Conservation (phyloP, 208 protist species). For the Wallacemonas collosoma region DNA sequence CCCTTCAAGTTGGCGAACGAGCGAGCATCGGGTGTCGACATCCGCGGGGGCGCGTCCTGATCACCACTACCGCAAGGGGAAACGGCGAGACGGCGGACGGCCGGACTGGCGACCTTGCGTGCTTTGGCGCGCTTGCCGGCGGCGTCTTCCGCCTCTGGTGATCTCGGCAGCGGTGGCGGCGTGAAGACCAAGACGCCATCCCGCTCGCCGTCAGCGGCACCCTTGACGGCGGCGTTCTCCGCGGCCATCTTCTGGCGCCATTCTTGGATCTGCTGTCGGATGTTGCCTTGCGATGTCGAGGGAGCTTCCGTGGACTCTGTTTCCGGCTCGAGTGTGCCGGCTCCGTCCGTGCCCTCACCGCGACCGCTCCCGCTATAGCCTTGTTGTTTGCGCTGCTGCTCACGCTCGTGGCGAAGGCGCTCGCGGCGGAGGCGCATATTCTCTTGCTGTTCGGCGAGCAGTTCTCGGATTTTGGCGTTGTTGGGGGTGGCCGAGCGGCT, state of each 20-base stretch:
- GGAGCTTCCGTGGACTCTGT: constrained; percentile 24
- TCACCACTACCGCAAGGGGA: constrained; percentile 6
- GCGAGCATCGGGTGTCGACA: constrained; percentile 3
- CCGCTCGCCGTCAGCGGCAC: constrained; percentile 37
- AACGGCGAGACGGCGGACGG: constrained; percentile 1
- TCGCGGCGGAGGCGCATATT: constrained; percentile 3
- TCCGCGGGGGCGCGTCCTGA: neutral
- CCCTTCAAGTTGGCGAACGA: constrained; percentile 12
- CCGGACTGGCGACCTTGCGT: constrained; percentile 13
- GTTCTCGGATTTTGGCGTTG: constrained; percentile 12
- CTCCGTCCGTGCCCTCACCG: neutral
- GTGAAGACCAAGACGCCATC: constrained; percentile 55
- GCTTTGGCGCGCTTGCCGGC: neutral
- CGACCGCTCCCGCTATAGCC: neutral
- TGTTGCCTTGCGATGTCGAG: constrained; percentile 15
- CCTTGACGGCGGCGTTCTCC: neutral
- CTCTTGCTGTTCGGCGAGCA: constrained; percentile 16
- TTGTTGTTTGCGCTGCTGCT: constrained; percentile 25
- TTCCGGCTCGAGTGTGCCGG: constrained; percentile 17
- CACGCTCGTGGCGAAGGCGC: constrained; percentile 7
- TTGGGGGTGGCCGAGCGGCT: constrained; percentile 13
- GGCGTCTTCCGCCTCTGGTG: too few relatives aligned
- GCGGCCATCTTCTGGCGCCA: constrained; percentile 25
- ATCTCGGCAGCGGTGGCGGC: neutral
- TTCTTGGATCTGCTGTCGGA: constrained; percentile 37